These are phyloP conservation scores for Aureobasidium sp. DNA, from an alignment of 2,329 filamentous ascomycete species.

Conservation along the genomic window DNA sequence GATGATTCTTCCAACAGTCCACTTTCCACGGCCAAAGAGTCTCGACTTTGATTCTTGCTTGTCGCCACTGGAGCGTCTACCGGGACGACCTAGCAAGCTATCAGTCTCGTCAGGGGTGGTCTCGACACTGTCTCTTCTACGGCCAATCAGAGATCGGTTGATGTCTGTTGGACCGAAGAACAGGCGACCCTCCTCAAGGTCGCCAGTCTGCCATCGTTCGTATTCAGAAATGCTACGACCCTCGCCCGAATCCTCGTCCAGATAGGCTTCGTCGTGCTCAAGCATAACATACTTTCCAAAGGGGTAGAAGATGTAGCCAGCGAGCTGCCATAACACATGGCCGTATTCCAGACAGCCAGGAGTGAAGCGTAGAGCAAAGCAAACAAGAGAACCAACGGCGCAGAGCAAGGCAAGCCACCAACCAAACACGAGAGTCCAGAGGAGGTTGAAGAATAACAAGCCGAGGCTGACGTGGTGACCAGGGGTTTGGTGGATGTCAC, in stretches of 20 bases:
- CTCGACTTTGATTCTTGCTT: constrained; percentile 59
- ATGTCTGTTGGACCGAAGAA: constrained; percentile 78
- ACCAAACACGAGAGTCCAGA: constrained; percentile 88
- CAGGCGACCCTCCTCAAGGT: constrained; percentile 87
- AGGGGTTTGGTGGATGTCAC: constrained; percentile 91
- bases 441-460: constrained; percentile 78
- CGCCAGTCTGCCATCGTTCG: constrained; percentile 97
- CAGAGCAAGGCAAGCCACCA: constrained; percentile 89
- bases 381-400: constrained; percentile 66
- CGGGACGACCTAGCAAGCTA: constrained; percentile 68
- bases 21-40: constrained; percentile 89
- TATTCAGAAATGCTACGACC: constrained; percentile 97
- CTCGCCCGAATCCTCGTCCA: constrained; percentile 91
- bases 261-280: constrained; percentile 87
- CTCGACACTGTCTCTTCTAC: constrained; percentile 81
- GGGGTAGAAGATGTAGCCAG: constrained; percentile 85
- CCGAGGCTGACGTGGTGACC: constrained; percentile 79
- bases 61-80: constrained; percentile 34
- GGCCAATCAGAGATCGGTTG: constrained; percentile 73
- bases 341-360: constrained; percentile 82
- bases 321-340: constrained; percentile 72
- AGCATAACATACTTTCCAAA: constrained; percentile 95
- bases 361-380: constrained; percentile 68
- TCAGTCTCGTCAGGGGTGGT: constrained; percentile 76
- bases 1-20: constrained; percentile 88